Evolutionary conservation across 805 yeast genomes (phyloP).

Genomic region (Suhomyces prunicola): DNA sequence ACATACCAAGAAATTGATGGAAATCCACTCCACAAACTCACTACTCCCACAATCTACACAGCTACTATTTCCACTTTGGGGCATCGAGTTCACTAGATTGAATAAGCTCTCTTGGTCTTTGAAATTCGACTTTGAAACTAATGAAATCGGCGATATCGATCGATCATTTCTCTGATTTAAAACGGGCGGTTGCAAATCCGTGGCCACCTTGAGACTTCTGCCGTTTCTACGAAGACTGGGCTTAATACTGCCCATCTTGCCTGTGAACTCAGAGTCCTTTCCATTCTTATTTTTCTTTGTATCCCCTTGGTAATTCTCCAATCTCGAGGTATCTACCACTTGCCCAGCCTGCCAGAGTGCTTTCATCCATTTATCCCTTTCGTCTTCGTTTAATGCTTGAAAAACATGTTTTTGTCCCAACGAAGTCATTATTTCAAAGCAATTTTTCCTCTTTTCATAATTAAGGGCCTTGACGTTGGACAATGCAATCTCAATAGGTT

Average conservation of each 20-base stretch:
- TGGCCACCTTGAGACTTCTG: background rate
- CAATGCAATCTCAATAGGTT: slow-evolving; percentile 68
- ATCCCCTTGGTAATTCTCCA: background rate
- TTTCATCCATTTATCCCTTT: slow-evolving; percentile 65
- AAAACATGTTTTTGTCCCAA: slow-evolving; percentile 62
- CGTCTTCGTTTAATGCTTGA: slow-evolving; percentile 70
- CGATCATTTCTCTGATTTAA: slow-evolving; percentile 6
- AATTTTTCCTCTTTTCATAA: slow-evolving; percentile 48
- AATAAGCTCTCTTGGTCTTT: slow-evolving; percentile 24
- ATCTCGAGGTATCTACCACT: slow-evolving; percentile 27
- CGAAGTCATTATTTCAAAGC: slow-evolving; percentile 77
- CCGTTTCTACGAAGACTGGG: background rate
- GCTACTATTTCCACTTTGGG: slow-evolving; percentile 50
- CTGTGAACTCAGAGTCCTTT: background rate
- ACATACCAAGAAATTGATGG: slow-evolving; percentile 66
- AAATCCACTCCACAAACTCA: slow-evolving; percentile 80
- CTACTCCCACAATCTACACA: slow-evolving; percentile 81
- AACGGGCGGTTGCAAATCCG: slow-evolving; percentile 3
- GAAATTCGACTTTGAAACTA: slow-evolving; percentile 15
- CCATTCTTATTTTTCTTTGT: background rate
- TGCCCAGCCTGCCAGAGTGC: slow-evolving; percentile 59
- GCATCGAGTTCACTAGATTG: slow-evolving; percentile 35
- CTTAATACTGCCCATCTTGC: background rate
- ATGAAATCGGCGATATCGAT: slow-evolving; percentile 32
- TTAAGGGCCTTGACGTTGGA: slow-evolving; percentile 55